Conservation (phyloP, 345 rosid genomes). For the Odontarrhena argentea region DNA sequence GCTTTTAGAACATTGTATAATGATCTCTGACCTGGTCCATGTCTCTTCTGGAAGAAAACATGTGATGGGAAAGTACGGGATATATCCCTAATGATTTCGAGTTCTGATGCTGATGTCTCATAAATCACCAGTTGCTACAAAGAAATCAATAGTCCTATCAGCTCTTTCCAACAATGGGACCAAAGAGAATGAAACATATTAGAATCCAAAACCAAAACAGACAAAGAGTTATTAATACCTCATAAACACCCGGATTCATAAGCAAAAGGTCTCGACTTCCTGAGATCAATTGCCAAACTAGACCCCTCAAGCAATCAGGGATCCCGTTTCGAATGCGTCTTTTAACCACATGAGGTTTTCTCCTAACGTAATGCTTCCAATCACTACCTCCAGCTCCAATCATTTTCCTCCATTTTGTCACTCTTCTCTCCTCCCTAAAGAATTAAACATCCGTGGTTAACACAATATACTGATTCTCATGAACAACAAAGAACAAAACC, state of each 20-base stretch:
- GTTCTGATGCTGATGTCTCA: slow-evolving; percentile 91
- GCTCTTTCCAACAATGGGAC: slow-evolving; percentile 14
- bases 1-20: slow-evolving; percentile 95
- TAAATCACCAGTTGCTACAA: slow-evolving; percentile 87
- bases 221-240: slow-evolving; percentile 45
- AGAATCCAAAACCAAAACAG: not conserved
- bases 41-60: slow-evolving; percentile 98
- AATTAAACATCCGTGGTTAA: slow-evolving; percentile 11
- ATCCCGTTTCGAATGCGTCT: slow-evolving; percentile 89
- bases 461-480: not conserved
- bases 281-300: slow-evolving; percentile 95
- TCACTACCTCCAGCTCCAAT: slow-evolving; percentile 97
- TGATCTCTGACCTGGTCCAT: slow-evolving; percentile 98
- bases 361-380: slow-evolving; percentile 87
- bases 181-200: slow-evolving; percentile 16
- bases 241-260: slow-evolving; percentile 95
- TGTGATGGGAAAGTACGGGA: slow-evolving; percentile 95
- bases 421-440: slow-evolving; percentile 81
- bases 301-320: slow-evolving; percentile 97
- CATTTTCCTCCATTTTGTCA: slow-evolving; percentile 97
- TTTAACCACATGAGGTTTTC: slow-evolving; percentile 87
- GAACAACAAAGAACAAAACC: slow-evolving; percentile 4
- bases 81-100: slow-evolving; percentile 92
- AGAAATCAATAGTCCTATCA: slow-evolving; percentile 1
- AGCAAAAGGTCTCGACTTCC: slow-evolving; percentile 94